phyloP scores from a whole-genome alignment of 2,329 filamentous ascomycete genomes.

The Calcarisporium arbuscula region DNA sequence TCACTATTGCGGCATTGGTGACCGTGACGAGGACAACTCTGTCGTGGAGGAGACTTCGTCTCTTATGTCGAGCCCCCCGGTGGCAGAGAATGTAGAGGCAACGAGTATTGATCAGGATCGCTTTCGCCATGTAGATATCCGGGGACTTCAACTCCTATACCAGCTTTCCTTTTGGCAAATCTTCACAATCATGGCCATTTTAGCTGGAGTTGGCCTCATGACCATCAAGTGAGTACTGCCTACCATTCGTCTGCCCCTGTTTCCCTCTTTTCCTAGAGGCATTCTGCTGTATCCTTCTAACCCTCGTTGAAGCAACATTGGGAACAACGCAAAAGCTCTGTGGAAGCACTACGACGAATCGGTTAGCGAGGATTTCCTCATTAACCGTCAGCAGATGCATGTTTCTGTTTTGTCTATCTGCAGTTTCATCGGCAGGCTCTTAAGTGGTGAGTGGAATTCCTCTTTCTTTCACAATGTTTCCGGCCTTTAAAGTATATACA shows the following conservation, averaged over 20 bases:
- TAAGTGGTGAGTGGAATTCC: conserved; percentile 53
- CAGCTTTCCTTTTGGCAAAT: conserved; percentile 84
- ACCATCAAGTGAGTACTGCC: conserved; percentile 78
- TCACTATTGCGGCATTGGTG: neutral
- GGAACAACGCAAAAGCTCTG: conserved; percentile 78
- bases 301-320: conserved; percentile 99
- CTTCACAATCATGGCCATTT: conserved; percentile 79
- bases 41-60: conserved; percentile 72
- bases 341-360: conserved; percentile 81
- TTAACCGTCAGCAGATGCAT: conserved; percentile 79
- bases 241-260: neutral
- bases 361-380: conserved; percentile 66
- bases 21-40: conserved; percentile 20
- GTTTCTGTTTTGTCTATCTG: conserved; percentile 89
- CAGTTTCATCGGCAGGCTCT: conserved; percentile 76
- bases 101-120: conserved; percentile 64
- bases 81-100: conserved; percentile 45
- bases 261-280: too few relatives aligned
- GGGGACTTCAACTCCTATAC: conserved; percentile 68
- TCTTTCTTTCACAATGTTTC: too few relatives aligned
- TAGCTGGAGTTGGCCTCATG: conserved; percentile 93
- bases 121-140: conserved; percentile 83
- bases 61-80: conserved; percentile 61
- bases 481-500: too few relatives aligned
- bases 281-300: conserved; percentile 5